These are phyloP conservation scores for Raphanus sativus DNA, from an alignment of 345 rosid species.

Conservation along the genomic window DNA sequence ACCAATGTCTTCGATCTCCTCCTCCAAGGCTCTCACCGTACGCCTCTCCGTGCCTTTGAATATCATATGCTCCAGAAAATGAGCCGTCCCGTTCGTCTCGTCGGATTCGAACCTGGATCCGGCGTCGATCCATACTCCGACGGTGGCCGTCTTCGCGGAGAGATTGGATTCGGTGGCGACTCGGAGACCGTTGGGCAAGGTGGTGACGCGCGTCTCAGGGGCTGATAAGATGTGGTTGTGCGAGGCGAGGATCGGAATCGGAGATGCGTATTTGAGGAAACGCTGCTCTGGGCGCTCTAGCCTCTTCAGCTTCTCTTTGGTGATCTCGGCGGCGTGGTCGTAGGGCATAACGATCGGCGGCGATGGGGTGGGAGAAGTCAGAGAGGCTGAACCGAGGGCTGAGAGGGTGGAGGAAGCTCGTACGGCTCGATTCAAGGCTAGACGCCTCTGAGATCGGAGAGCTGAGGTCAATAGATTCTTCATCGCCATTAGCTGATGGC, in stretches of 20 bases:
- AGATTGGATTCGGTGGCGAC: slow-evolving; percentile 90
- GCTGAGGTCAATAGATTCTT: slow-evolving; percentile 51
- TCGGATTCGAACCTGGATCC: slow-evolving; percentile 94
- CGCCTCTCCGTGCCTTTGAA: slow-evolving; percentile 89
- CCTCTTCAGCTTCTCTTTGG: slow-evolving; percentile 58
- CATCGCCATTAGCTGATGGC: slow-evolving; percentile 46
- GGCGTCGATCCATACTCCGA: slow-evolving; percentile 98
- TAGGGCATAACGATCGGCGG: slow-evolving; percentile 70
- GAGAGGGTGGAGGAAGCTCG: slow-evolving; percentile 53
- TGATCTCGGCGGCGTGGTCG: slow-evolving; percentile 67
- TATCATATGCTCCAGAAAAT: slow-evolving; percentile 96
- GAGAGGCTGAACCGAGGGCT: slow-evolving; percentile 39
- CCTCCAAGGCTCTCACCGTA: slow-evolving; percentile 60
- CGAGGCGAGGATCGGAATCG: slow-evolving; percentile 59
- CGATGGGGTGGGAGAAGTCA: slow-evolving; percentile 55
- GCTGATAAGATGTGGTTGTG: slow-evolving; percentile 81
- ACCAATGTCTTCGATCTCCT: slow-evolving; percentile 95
- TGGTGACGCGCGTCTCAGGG: slow-evolving; percentile 87
- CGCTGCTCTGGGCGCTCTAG: slow-evolving; percentile 83
- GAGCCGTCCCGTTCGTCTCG: slow-evolving; percentile 87
- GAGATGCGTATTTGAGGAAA: slow-evolving; percentile 92
- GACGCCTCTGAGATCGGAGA: slow-evolving; percentile 56
- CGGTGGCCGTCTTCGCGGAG: slow-evolving; percentile 73
- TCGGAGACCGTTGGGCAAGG: slow-evolving; percentile 86
- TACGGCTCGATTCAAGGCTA: slow-evolving; percentile 26